Percentiles rank a stretch among this genome's conserved stretches.
These are phyloP conservation scores for Castanopsis chinensis DNA, from an alignment of 306 rosid species.

Conservation along the genomic window DNA sequence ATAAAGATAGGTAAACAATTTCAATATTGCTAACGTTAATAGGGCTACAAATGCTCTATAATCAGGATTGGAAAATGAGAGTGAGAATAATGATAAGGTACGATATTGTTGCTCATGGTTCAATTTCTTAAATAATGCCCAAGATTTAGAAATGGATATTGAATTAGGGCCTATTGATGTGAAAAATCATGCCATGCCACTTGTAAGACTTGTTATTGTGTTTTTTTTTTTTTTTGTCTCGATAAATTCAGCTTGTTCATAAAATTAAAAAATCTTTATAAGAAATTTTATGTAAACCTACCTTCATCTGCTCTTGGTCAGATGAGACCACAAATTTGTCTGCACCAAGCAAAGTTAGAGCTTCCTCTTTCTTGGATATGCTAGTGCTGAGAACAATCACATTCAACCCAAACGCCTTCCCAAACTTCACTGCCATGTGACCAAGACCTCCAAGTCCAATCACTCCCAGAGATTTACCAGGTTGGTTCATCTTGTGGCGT, in stretches of 20 bases:
- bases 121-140: too few species aligned
- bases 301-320: constrained; percentile 66
- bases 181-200: neutral
- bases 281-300: constrained; percentile 18
- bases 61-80: too few species aligned
- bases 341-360: constrained; percentile 62
- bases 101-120: too few species aligned
- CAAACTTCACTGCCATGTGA: constrained; percentile 82
- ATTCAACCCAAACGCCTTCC: constrained; percentile 71
- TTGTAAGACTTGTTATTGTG: neutral
- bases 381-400: constrained; percentile 81
- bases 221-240: too few species aligned
- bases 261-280: constrained; percentile 9
- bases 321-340: constrained; percentile 73
- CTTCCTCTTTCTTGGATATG: constrained; percentile 77
- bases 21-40: too few species aligned
- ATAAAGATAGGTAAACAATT: too few species aligned
- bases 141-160: too few species aligned
- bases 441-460: constrained; percentile 94
- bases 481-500: constrained; percentile 79
- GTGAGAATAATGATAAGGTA: too few species aligned
- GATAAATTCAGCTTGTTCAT: neutral
- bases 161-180: too few species aligned
- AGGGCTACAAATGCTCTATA: too few species aligned
- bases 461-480: constrained; percentile 86